Evolutionary conservation across 805 yeast species (phyloP), one percentile per base, ranked within the genome.

Genomic region (Jamesozyma piceae): DNA sequence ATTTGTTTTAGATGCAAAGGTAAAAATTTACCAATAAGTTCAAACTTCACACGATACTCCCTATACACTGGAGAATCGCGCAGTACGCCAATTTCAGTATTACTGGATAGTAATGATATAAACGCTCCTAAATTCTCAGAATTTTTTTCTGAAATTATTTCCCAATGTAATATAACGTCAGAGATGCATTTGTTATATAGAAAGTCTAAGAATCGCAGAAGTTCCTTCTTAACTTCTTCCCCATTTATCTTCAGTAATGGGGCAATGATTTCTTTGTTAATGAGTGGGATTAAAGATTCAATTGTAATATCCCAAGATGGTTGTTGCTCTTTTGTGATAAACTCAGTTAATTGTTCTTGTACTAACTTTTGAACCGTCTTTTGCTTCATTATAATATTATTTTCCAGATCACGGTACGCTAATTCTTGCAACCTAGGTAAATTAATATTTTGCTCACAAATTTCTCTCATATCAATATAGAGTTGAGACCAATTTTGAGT

Each of bases 1-100:
- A 67, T 66, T 5, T 67, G 69, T 33, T 59, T 62, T 45, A 68
- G 42, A 48, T 67, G 81, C 64, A 54, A 45, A 11, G 60, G 56
- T 30, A 60, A 41, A 4, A 62, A 43, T 35, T 46, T 52, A n/a
- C 64, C 56, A 11, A 55, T 46, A 18, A 54, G 48, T 5, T 45
- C 45, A 24, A 62, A 52, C 36, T 55, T 60, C 33, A 56, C 63
- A 14, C 63, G 52, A 19, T 44, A 21, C 28, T 60, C 60, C 10
- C 46, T 47, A 17, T 65, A 51, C 9, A 44, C 41, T 5, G 52
- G 53, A 22, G 48, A 42, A 3, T 42, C 41, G 5, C 49, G 37
- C 2, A 60, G 49, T 2, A 15, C 31, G 18, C 50, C 30, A n/a
- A 60, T 48, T 9, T 29, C 44, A 1, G 52, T 49, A 17, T 61